Conservation (phyloP, 164 flowering plant genomes). For the Stephania japonica region DNA sequence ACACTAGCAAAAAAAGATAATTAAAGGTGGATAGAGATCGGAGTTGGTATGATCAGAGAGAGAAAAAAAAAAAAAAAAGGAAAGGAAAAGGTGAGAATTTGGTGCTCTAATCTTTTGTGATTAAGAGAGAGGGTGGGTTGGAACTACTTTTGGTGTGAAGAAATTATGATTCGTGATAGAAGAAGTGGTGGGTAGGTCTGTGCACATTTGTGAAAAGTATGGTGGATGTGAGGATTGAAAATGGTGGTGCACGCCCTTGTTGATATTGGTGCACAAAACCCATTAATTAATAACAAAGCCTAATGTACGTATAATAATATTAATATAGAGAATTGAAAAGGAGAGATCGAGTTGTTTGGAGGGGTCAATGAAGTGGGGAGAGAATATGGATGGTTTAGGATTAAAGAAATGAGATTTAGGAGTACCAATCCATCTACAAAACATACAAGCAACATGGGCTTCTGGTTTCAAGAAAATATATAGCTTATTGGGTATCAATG, state of each 20-base stretch:
- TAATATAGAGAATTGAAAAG: background rate
- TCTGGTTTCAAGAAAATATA: background rate
- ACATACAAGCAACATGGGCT: background rate
- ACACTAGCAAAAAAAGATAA: background rate
- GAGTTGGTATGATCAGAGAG: background rate
- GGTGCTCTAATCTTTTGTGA: background rate
- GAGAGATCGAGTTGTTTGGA: background rate
- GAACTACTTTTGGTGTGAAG: background rate
- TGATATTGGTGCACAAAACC: background rate
- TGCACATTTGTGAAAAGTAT: background rate
- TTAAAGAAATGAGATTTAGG: no score
- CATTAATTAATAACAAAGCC: background rate
- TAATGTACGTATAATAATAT: background rate
- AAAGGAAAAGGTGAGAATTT: background rate
- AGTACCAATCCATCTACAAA: background rate
- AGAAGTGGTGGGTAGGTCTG: background rate
- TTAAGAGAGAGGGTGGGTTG: background rate
- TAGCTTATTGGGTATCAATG: background rate
- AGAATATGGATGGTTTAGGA: background rate
- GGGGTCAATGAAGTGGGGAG: slow-evolving; percentile 1
- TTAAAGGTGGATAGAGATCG: background rate
- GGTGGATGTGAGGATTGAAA: background rate
- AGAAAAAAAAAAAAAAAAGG: background rate
- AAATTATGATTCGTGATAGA: background rate
- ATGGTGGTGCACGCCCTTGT: background rate